Evolutionary conservation across 768 basidiomycete species (phyloP).

Genomic region (Serendipita sp.): DNA sequence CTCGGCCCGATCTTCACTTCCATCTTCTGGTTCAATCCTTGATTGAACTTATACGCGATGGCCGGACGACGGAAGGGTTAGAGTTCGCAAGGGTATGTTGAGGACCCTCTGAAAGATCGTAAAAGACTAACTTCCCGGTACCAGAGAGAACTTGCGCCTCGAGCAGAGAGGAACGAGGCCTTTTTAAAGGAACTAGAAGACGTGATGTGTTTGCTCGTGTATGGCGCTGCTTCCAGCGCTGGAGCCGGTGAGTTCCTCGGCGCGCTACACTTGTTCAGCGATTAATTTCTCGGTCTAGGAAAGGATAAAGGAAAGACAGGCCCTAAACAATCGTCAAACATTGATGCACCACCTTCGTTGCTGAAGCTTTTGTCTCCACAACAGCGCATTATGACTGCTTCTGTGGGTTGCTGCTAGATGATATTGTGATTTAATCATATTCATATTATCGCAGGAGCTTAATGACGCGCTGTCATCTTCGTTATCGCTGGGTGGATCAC

Average conservation of each 20-base stretch:
- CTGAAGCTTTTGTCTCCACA: not conserved
- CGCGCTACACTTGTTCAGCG: not conserved
- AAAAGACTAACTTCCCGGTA: not conserved
- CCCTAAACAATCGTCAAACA: no score
- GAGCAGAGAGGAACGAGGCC: constrained; percentile 88
- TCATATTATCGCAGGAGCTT: not conserved
- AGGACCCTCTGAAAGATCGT: not conserved
- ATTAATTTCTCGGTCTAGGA: not conserved
- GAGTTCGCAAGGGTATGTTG: constrained; percentile 42
- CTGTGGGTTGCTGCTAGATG: not conserved
- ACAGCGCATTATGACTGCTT: not conserved
- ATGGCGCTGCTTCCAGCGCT: constrained; percentile 20
- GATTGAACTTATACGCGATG: constrained; percentile 84
- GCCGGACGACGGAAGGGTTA: constrained; percentile 61
- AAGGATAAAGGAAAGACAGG: not conserved
- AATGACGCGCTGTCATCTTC: not conserved
- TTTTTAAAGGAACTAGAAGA: constrained; percentile 83
- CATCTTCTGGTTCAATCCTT: constrained; percentile 90
- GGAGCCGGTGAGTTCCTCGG: not conserved
- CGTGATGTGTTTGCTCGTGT: constrained; percentile 76
- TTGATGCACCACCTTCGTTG: not conserved
- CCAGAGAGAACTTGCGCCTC: constrained; percentile 82
- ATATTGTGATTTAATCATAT: not conserved
- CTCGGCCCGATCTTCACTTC: constrained; percentile 85
- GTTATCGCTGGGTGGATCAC: not conserved